Base-by-base conservation (phyloP, 202 grass and related monocot genomes). In the Carex arenaria region DNA sequence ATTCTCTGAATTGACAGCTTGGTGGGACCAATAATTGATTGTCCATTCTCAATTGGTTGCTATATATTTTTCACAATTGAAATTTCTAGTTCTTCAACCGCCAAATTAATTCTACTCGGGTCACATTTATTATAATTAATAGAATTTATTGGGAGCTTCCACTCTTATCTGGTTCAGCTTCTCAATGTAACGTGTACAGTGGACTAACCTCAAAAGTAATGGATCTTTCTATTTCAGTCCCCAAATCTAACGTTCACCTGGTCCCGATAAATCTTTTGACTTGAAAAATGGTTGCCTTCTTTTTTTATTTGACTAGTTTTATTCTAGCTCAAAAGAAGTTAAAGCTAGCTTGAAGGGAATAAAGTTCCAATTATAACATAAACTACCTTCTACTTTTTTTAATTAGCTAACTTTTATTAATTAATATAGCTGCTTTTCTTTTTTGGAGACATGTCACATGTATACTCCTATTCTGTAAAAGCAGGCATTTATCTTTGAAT, bases 191-290 rank as follows among this genome's bases (percentile, higher is more conserved):
- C 28, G 72, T 54, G 42, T 52, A 72, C 20, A 53, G 20, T 53
- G 43, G 30, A 31, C 49, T 7, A 32, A 55, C 67, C 45, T 23
- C 9, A 45, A 72, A 72, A 49, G n/a, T 49, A 47, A 22, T 72
- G 69, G 19, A 72, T 64, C 61, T 45, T 82, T 67, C 61, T 67
- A 53, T 68, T 82, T 52, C 23, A 56, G 43, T 34, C 80, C 63
- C 7, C 22, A 9, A 40, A 38, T 62, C 65, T 45, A 0, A 1
- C 43, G 42, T 52, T 0, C 7, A 55, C 11, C 0, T 31, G 40
- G 40, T 54, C 43, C 7, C 23, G 12, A 9, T 10, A 32, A 47
- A 20, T 68, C 1, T 13, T 77, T 77, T 77, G 52, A 77, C 52
- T 59, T 19, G 9, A 17, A 14, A 53, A 57, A 77, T 38, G 15